Percentiles rank a stretch among this genome's conserved stretches.
Evolutionary conservation across 805 yeast species (phyloP).

Genomic region (Clavispora asparagi): DNA sequence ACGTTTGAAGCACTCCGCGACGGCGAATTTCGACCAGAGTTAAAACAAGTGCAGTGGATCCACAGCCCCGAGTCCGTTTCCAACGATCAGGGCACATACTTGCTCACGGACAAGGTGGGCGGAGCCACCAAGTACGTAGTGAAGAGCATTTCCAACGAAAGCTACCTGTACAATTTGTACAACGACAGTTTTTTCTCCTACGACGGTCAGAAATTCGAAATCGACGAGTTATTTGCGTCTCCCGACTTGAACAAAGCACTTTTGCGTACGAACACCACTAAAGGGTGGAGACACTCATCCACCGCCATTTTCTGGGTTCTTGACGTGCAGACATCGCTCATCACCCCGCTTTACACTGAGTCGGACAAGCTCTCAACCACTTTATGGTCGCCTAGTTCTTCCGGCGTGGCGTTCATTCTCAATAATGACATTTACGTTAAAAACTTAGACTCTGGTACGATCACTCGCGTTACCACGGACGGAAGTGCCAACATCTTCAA

Average conservation of each 20-base stretch:
- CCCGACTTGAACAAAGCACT: slow-evolving; percentile 60
- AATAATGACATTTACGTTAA: slow-evolving; percentile 66
- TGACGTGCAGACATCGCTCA: slow-evolving; percentile 10
- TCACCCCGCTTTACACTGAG: slow-evolving; percentile 8
- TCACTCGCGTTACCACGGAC: slow-evolving; percentile 56
- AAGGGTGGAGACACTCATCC: slow-evolving; percentile 31
- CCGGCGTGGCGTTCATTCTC: slow-evolving; percentile 57
- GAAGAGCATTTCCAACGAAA: slow-evolving; percentile 44
- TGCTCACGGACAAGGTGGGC: slow-evolving; percentile 35
- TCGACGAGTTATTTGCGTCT: slow-evolving; percentile 57
- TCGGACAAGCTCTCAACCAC: slow-evolving; percentile 30
- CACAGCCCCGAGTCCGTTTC: slow-evolving; percentile 41
- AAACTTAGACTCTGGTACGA: slow-evolving; percentile 23
- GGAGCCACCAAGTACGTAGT: slow-evolving; percentile 47
- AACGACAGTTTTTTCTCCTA: slow-evolving; percentile 43
- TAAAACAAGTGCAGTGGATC: slow-evolving; percentile 67
- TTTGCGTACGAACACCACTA: slow-evolving; percentile 54
- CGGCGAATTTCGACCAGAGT: slow-evolving; percentile 50
- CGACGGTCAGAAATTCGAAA: slow-evolving; percentile 35
- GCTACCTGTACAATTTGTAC: slow-evolving; percentile 43
- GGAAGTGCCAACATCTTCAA: slow-evolving; percentile 71
- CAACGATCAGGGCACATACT: slow-evolving; percentile 64
- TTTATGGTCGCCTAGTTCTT: slow-evolving; percentile 71
- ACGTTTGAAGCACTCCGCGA: slow-evolving; percentile 39
- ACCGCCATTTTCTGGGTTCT: slow-evolving; percentile 15